Base-by-base conservation (phyloP, 306 rosid genomes). In the Cicer arietinum region DNA sequence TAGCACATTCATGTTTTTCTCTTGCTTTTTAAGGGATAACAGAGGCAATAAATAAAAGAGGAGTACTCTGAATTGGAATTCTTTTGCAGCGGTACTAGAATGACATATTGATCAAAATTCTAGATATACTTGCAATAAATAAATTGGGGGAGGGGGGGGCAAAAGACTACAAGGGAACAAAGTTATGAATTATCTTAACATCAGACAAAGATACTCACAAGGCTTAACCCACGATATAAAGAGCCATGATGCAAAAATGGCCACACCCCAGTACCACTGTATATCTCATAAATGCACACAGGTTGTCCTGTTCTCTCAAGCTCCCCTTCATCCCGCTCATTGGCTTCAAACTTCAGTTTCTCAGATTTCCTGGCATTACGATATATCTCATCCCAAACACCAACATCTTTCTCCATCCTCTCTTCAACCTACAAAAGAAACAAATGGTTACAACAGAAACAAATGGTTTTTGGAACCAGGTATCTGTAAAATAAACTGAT, bases 241-340 rank as follows among this genome's bases (percentile, higher is more conserved):
- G 99, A 89, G 51, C 97, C 96, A 85, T 90, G 96, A 81, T 94
- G 99, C 93, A 94, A 78, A 77, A 92, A 90, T 10, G 97, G 85
- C 97, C 99, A 92, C 59, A 83, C 85, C 71, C 90, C 96, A 58
- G 88, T 73, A 64, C 99, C 99, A 82, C 67, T 86, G 85, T 94
- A 94, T 80, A 89, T 89, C 90, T 94, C 99, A 84, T 94, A 94
- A 64, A 94, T 89, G 84, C 96, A 90, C 67, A 92, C 88, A 30
- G 89, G 85, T 80, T 91, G 95, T 69, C 99, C 97, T 17, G 90
- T 90, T 84, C 99, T 89, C 91, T 92, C 96, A 76, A 94, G 96
- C 80, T 94, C 97, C 70, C 99, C 99, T 67, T 92, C 99, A 85
- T 94, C 99, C 84, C 99, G 87, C 80, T 94, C 99, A 85, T 94